Conservation (phyloP, 1,284 basidiomycete genomes). For the Meira miltonrushii region DNA sequence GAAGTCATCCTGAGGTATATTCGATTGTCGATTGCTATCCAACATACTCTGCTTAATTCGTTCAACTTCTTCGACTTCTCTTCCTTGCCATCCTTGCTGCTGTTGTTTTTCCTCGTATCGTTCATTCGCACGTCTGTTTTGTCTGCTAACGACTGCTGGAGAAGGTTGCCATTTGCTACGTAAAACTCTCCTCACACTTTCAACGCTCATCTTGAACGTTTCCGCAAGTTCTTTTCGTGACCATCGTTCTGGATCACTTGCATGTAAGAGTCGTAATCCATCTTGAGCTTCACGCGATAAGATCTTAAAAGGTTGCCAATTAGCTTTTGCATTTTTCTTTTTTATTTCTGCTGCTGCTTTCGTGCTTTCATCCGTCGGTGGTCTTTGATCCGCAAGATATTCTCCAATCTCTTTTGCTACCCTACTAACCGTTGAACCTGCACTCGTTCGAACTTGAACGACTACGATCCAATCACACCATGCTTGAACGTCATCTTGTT, state of each 20-base stretch:
- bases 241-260: conserved; percentile 43
- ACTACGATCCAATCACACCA: conserved; percentile 45
- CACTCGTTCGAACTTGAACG: conserved; percentile 36
- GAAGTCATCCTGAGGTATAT: neutral
- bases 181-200: conserved; percentile 45
- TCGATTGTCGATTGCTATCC: neutral
- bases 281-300: conserved; percentile 48
- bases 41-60: neutral
- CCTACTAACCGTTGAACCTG: conserved; percentile 7
- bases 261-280: conserved; percentile 40
- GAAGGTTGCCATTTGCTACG: conserved; percentile 22
- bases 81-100: neutral
- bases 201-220: conserved; percentile 40
- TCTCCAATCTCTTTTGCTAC: conserved; percentile 11
- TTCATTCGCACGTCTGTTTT: conserved; percentile 24
- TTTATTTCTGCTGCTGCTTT: neutral
- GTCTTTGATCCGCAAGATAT: neutral
- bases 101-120: conserved; percentile 11
- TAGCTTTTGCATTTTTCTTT: neutral
- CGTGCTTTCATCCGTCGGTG: neutral
- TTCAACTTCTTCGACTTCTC: conserved; percentile 21
- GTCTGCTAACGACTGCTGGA: conserved; percentile 20
- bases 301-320: conserved; percentile 44
- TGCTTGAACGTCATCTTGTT: conserved; percentile 7
- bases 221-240: conserved; percentile 22